Base-by-base conservation (phyloP, 176 grass and related monocot genomes). In the Cenchrus americanus region DNA sequence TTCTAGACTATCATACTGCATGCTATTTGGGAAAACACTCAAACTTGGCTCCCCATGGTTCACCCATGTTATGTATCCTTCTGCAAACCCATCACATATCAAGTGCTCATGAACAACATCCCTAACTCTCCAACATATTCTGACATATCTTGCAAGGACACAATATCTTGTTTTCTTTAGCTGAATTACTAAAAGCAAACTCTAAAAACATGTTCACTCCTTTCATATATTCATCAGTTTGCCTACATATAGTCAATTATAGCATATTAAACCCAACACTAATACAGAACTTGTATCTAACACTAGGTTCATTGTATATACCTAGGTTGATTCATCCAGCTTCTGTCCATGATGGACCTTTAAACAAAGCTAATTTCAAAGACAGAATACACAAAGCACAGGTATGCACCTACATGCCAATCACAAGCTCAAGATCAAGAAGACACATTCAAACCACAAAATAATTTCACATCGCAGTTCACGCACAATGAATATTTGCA, bases 301-400 rank as follows among this genome's bases (percentile, higher is more conserved):
- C 17, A 37, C 17, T 26, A 19, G 7, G 32, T 40, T 66, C 30
- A 30, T 7, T 48, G 10, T 17, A 73, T 23, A 12, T 71, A 72
- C 69, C 69, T 72, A 72, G 46, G 69, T 46, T 51, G 11, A 51
- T 51, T n/a, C 69, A 72, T 72, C 69, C 69, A 72, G 0, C 46
- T 51, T 51, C 27, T 72, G 15, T 72, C 46, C 69, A 72, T 72
- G 70, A 10, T 30, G 47, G 23, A 14, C 48, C 71, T 73, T 53
- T 41, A 7, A 8, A 18, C 64, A 66, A 66, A 66, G 34, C 47
- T 48, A 30, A 48, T 48, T 48, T 11, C 47, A 48, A 48, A 2
- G 47, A 7, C 47, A 48, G 9, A 48, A 48, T 48, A 48, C 47
- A 48, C 47, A 48, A 48, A 48, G 10, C 9, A 48, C 47, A 48